These are phyloP conservation scores for Cladosporium sp. DNA, from an alignment of 2,329 filamentous ascomycete species.

Conservation along the genomic window DNA sequence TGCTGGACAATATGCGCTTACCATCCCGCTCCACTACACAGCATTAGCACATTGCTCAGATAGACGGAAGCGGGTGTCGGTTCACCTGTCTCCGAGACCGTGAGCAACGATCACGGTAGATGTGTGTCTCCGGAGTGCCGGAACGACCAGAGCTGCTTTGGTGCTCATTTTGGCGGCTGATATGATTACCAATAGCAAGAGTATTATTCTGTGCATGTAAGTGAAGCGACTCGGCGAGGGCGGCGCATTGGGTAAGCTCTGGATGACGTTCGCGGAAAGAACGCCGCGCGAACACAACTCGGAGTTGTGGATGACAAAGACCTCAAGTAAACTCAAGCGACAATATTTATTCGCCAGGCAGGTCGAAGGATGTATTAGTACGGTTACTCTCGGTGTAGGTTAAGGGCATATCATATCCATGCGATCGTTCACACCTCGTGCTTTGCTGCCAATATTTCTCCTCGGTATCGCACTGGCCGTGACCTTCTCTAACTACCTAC, in stretches of 20 bases:
- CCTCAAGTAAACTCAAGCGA: too few species aligned
- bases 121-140: slow-evolving; percentile 77
- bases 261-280: slow-evolving; percentile 2
- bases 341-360: neutral
- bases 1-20: slow-evolving; percentile 29
- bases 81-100: slow-evolving; percentile 73
- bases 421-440: neutral
- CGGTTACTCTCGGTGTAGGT: neutral
- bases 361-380: neutral
- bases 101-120: slow-evolving; percentile 93
- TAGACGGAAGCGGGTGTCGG: neutral
- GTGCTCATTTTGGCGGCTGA: slow-evolving; percentile 34
- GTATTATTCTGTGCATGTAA: neutral
- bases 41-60: neutral
- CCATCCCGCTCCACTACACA: slow-evolving; percentile 63
- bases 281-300: slow-evolving; percentile 2
- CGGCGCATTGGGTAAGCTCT: neutral
- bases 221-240: neutral
- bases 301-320: slow-evolving; percentile 3
- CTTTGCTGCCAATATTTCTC: neutral
- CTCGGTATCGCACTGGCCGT: neutral
- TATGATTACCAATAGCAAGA: neutral
- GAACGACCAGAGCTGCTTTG: slow-evolving; percentile 62
- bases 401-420: neutral
- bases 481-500: too few species aligned